These are phyloP conservation scores for Acacia melanoxylon DNA, from an alignment of 306 rosid species.

Conservation along the genomic window DNA sequence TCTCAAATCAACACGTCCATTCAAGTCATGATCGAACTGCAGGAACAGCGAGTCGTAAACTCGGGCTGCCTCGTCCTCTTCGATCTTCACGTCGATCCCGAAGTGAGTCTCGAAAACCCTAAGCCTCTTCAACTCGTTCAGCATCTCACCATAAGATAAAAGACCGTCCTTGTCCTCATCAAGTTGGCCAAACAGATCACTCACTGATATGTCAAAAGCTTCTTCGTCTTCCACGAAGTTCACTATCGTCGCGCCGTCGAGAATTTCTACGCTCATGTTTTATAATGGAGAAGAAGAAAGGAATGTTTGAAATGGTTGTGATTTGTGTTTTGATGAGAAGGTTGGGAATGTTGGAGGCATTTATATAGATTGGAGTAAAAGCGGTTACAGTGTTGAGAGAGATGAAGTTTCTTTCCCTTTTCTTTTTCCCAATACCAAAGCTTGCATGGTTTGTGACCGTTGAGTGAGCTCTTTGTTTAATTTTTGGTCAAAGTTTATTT, in stretches of 20 bases:
- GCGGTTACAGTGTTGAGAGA: no score
- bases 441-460: neutral
- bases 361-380: neutral
- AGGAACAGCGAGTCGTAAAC: constrained; percentile 48
- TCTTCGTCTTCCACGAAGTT: constrained; percentile 59
- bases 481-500: neutral
- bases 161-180: constrained; percentile 48
- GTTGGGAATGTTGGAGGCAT: neutral
- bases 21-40: constrained; percentile 54
- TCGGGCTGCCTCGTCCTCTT: constrained; percentile 40
- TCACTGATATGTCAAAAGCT: constrained; percentile 34
- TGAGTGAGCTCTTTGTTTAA: neutral
- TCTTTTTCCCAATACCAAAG: neutral
- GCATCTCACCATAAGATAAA: constrained; percentile 58
- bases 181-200: constrained; percentile 48
- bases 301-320: neutral
- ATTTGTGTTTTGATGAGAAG: neutral
- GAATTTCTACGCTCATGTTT: constrained; percentile 55
- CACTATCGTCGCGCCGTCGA: constrained; percentile 53
- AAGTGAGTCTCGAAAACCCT: constrained; percentile 62
- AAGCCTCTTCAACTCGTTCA: constrained; percentile 56
- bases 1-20: constrained; percentile 43
- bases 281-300: neutral
- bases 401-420: neutral
- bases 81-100: constrained; percentile 52